These are phyloP conservation scores for Aegle marmelos DNA, from an alignment of 345 rosid genomes.

Conservation along the genomic window DNA sequence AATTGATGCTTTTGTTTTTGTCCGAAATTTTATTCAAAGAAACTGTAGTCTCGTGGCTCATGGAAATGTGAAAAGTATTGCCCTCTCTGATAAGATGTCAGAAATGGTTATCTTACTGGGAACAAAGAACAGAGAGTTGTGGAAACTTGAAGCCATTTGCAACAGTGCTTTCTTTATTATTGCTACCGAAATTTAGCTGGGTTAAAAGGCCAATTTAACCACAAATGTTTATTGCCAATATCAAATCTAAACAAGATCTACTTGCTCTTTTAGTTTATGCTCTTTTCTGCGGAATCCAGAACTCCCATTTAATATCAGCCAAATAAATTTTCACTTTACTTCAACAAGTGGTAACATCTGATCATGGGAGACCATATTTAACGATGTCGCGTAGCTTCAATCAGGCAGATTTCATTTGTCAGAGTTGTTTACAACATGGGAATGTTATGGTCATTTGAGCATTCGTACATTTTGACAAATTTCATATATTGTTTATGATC, in stretches of 20 bases:
- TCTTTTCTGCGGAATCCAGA: neutral
- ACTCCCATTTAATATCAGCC: neutral
- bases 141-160: slow-evolving; percentile 36
- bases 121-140: slow-evolving; percentile 9
- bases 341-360: neutral
- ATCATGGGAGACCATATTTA: neutral
- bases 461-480: neutral
- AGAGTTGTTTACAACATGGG: neutral
- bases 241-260: slow-evolving; percentile 11
- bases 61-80: neutral
- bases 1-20: neutral
- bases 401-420: neutral
- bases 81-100: neutral
- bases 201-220: neutral
- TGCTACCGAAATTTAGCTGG: neutral
- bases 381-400: neutral
- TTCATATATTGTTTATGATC: neutral
- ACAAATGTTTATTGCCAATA: neutral
- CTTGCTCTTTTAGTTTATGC: neutral
- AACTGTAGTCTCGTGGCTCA: neutral
- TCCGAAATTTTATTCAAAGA: neutral
- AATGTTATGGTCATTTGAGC: neutral
- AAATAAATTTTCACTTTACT: neutral
- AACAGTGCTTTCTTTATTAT: neutral
- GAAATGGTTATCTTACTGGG: slow-evolving; percentile 14